phyloP scores from a whole-genome alignment of 1,284 basidiomycete species.

The Trichosporon coremiiforme region DNA sequence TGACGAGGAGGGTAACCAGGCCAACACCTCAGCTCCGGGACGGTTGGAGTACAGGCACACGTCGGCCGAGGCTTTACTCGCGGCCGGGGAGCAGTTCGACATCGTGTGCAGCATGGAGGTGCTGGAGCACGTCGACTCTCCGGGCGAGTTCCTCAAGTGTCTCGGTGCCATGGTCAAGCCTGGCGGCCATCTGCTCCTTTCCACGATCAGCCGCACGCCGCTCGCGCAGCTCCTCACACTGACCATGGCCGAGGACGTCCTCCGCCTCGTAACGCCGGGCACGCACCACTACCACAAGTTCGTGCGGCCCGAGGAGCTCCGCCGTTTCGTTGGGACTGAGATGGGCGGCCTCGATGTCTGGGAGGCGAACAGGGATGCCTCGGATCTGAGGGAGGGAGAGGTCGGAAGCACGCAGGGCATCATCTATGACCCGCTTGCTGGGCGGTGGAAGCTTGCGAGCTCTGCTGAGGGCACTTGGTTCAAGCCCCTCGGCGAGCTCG shows the following conservation, averaged over 20 bases:
- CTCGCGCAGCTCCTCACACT: slow-evolving; percentile 89
- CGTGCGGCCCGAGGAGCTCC: slow-evolving; percentile 84
- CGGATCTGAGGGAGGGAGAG: slow-evolving; percentile 61
- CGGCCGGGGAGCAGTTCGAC: slow-evolving; percentile 69
- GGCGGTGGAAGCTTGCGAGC: slow-evolving; percentile 70
- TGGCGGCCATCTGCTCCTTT: slow-evolving; percentile 91
- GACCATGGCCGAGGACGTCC: slow-evolving; percentile 80
- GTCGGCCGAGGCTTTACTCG: slow-evolving; percentile 71
- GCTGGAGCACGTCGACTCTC: slow-evolving; percentile 94
- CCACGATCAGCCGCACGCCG: slow-evolving; percentile 93
- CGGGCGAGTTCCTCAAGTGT: slow-evolving; percentile 76
- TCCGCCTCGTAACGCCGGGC: slow-evolving; percentile 80
- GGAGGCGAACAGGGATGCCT: slow-evolving; percentile 53
- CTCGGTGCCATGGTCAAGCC: slow-evolving; percentile 85
- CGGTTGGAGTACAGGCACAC: slow-evolving; percentile 70
- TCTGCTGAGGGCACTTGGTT: slow-evolving; percentile 65
- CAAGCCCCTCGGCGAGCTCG: slow-evolving; percentile 48
- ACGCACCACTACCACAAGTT: slow-evolving; percentile 93
- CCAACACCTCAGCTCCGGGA: slow-evolving; percentile 75
- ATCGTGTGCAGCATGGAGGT: slow-evolving; percentile 98
- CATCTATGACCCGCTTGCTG: slow-evolving; percentile 75
- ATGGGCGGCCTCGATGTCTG: slow-evolving; percentile 57
- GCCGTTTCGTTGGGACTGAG: slow-evolving; percentile 72
- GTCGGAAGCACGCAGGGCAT: slow-evolving; percentile 82
- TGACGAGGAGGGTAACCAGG: slow-evolving; percentile 83